A percentile compares a stretch with the other conserved stretches of the same genome.
These are phyloP conservation scores for Termitomyces eurrhizus DNA, from an alignment of 768 basidiomycete species.

Conservation along the genomic window DNA sequence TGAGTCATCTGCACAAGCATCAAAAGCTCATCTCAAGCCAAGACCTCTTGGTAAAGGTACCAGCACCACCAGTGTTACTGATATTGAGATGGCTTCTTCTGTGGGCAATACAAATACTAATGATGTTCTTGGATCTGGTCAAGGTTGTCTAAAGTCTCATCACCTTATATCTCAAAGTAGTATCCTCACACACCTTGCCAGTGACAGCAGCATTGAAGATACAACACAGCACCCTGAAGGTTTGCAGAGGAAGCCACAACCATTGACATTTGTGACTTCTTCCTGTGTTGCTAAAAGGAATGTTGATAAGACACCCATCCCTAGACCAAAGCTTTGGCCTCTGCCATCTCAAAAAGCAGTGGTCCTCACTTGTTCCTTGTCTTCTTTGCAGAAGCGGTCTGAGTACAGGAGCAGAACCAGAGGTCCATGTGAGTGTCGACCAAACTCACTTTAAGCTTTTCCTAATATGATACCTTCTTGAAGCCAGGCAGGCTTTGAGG, in stretches of 20 bases:
- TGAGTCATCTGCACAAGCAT: too few species aligned
- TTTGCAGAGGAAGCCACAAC: background rate
- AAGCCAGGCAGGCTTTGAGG: background rate
- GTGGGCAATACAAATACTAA: conserved; percentile 2
- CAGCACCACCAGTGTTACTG: conserved; percentile 9
- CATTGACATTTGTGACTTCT: background rate
- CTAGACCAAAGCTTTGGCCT: too few species aligned
- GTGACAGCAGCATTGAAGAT: too few species aligned
- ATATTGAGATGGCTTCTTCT: conserved; percentile 5
- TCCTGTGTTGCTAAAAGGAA: background rate
- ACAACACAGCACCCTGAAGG: background rate
- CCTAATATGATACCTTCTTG: background rate
- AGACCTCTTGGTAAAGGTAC: too few species aligned
- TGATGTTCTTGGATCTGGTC: background rate
- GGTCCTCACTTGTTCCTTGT: background rate
- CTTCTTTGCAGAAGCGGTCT: background rate
- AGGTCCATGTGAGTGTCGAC: conserved; percentile 1
- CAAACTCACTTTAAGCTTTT: background rate
- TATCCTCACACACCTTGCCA: background rate
- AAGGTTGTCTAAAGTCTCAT: background rate
- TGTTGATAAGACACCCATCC: background rate
- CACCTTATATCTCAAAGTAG: background rate
- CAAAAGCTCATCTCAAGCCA: too few species aligned
- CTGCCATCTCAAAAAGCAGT: background rate
- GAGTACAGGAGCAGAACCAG: conserved; percentile 2